Percentiles rank a stretch among this genome's conserved stretches.
Conservation (phyloP, 805 yeast genomes). For the Metschnikowia colocasiae region DNA sequence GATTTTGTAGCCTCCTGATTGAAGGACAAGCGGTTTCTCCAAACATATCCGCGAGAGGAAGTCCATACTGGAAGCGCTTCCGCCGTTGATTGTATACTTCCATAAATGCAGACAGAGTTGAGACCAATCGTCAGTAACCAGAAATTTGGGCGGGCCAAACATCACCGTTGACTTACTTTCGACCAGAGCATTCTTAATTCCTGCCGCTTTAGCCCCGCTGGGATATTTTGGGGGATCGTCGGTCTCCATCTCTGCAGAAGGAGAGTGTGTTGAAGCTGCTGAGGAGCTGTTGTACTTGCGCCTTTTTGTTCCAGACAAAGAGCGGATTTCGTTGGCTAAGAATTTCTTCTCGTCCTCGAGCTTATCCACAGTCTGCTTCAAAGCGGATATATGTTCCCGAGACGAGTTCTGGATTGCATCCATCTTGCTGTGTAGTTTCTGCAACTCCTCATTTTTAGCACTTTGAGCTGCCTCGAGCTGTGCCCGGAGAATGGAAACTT, state of each 20-base stretch:
- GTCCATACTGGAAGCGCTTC: constrained; percentile 28
- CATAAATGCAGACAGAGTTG: constrained; percentile 34
- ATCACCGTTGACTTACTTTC: background rate
- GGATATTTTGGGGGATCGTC: background rate
- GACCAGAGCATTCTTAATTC: background rate
- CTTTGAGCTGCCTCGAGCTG: constrained; percentile 49
- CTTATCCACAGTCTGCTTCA: constrained; percentile 32
- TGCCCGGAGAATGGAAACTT: constrained; percentile 70
- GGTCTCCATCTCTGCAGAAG: background rate
- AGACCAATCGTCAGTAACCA: constrained; percentile 31
- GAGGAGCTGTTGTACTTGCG: constrained; percentile 10
- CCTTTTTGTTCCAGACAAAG: constrained; percentile 22
- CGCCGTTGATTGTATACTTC: constrained; percentile 36
- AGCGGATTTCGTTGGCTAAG: constrained; percentile 35
- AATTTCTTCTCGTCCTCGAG: constrained; percentile 44
- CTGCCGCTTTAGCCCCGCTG: background rate
- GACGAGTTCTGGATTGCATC: constrained; percentile 19
- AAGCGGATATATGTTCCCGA: constrained; percentile 29
- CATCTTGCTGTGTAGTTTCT: constrained; percentile 18
- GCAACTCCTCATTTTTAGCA: constrained; percentile 37
- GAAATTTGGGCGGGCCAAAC: constrained; percentile 15
- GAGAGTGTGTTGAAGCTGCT: background rate
- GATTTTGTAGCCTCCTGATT: constrained; percentile 21
- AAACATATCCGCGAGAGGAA: constrained; percentile 32
- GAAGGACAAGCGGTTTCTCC: constrained; percentile 9